A percentile compares a stretch with the other conserved stretches of the same genome.
Evolutionary conservation across 176 grass and related monocot species (phyloP).

Genomic region (Saccharum spontaneum): DNA sequence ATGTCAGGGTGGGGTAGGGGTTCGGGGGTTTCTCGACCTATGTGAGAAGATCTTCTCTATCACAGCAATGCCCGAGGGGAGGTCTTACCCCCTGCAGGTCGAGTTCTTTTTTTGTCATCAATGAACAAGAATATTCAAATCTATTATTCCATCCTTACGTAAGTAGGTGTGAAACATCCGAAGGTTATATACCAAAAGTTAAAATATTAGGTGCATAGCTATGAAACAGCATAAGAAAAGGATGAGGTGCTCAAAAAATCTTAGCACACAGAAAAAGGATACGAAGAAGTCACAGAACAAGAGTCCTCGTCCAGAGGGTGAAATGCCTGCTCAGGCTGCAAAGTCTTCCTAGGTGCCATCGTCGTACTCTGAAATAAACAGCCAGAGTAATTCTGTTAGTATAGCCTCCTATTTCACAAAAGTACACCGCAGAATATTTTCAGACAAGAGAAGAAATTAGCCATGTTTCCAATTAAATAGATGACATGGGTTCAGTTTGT

Average conservation of each 20-base stretch:
- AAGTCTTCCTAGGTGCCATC: slow-evolving; percentile 39
- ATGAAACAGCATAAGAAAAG: neutral
- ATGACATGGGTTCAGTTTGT: neutral
- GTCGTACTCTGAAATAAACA: slow-evolving; percentile 46
- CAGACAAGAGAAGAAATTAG: slow-evolving; percentile 1
- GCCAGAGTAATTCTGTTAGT: slow-evolving; percentile 19
- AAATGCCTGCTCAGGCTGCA: slow-evolving; percentile 44
- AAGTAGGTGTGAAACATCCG: neutral
- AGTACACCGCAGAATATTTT: slow-evolving; percentile 11
- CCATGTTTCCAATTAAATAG: neutral
- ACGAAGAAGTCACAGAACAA: slow-evolving; percentile 71
- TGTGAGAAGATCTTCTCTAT: no score
- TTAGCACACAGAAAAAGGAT: slow-evolving; percentile 57
- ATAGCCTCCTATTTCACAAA: slow-evolving; percentile 15
- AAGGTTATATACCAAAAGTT: neutral
- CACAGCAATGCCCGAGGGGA: no score
- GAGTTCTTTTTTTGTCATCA: neutral
- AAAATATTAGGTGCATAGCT: slow-evolving; percentile 22
- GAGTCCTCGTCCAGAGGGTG: slow-evolving; percentile 61
- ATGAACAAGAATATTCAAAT: neutral
- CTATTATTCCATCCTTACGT: neutral
- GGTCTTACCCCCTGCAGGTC: no score
- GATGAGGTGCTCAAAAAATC: neutral
- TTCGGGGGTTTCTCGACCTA: no score
- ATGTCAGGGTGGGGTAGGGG: no score